Evolutionary conservation across 2,329 filamentous ascomycete genomes (phyloP).

Genomic region (Penicillium expansum): DNA sequence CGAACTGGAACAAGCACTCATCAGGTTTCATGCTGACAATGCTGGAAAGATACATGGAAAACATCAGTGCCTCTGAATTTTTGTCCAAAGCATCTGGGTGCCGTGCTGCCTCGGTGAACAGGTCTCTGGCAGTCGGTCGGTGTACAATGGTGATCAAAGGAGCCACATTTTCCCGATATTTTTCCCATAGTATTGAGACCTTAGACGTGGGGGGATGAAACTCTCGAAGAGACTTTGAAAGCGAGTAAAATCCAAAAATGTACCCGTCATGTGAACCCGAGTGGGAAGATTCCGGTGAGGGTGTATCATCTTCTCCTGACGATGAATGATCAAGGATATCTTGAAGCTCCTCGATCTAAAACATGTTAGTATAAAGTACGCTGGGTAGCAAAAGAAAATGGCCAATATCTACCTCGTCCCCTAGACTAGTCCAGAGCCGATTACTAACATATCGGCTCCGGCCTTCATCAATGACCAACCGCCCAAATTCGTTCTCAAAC

Average conservation of each 20-base stretch:
- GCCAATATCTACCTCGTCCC: slow-evolving; percentile 51
- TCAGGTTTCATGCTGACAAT: slow-evolving; percentile 45
- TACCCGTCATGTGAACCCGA: slow-evolving; percentile 56
- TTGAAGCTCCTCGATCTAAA: slow-evolving; percentile 59
- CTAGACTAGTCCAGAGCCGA: slow-evolving; percentile 60
- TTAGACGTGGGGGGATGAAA: slow-evolving; percentile 56
- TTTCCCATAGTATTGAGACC: slow-evolving; percentile 55
- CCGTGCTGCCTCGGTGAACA: slow-evolving; percentile 51
- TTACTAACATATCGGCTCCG: slow-evolving; percentile 62
- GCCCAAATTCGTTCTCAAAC: slow-evolving; percentile 48
- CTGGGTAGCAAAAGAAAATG: background rate
- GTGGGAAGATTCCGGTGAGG: slow-evolving; percentile 46
- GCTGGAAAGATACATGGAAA: slow-evolving; percentile 61
- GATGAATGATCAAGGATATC: slow-evolving; percentile 58
- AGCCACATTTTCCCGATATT: slow-evolving; percentile 61
- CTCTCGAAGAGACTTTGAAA: slow-evolving; percentile 53
- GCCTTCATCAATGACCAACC: slow-evolving; percentile 59
- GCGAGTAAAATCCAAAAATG: slow-evolving; percentile 59
- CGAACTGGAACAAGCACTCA: slow-evolving; percentile 46
- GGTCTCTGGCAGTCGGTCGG: slow-evolving; percentile 52
- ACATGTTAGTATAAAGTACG: slow-evolving; percentile 7
- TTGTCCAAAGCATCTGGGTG: slow-evolving; percentile 53
- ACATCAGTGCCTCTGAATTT: slow-evolving; percentile 56
- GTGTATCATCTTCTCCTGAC: slow-evolving; percentile 55
- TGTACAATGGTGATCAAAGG: slow-evolving; percentile 61